Percentiles rank a stretch among this genome's conserved stretches.
Evolutionary conservation across 345 rosid species (phyloP).

Genomic region (Turritis glabra): DNA sequence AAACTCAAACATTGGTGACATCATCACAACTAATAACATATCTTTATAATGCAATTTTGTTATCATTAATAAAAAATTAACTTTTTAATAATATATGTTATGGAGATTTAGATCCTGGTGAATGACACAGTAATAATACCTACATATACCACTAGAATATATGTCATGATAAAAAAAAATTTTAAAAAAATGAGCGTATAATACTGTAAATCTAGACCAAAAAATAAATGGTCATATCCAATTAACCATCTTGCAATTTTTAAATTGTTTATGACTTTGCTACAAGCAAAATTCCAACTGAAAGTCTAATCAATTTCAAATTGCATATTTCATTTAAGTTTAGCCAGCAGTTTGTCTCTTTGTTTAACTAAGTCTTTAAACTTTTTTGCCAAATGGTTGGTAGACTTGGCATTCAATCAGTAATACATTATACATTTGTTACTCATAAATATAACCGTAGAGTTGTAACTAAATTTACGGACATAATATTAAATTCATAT

Average conservation of each 20-base stretch:
- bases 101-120: neutral
- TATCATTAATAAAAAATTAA: neutral
- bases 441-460: neutral
- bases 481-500: neutral
- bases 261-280: neutral
- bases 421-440: neutral
- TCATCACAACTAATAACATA: neutral
- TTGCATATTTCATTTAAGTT: constrained; percentile 13
- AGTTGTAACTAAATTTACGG: neutral
- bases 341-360: constrained; percentile 21
- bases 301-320: constrained; percentile 21
- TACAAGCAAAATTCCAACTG: constrained; percentile 19
- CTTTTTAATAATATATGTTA: neutral
- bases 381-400: constrained; percentile 1
- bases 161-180: neutral
- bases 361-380: constrained; percentile 26
- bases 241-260: neutral
- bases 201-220: neutral
- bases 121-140: neutral
- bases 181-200: neutral
- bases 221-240: neutral
- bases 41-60: neutral
- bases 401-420: constrained; percentile 23
- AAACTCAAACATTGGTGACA: neutral
- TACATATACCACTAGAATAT: neutral